Percentiles rank a stretch among this genome's conserved stretches.
Evolutionary conservation across 2,329 filamentous ascomycete species (phyloP).

Genomic region (Fusarium phyllophilum): DNA sequence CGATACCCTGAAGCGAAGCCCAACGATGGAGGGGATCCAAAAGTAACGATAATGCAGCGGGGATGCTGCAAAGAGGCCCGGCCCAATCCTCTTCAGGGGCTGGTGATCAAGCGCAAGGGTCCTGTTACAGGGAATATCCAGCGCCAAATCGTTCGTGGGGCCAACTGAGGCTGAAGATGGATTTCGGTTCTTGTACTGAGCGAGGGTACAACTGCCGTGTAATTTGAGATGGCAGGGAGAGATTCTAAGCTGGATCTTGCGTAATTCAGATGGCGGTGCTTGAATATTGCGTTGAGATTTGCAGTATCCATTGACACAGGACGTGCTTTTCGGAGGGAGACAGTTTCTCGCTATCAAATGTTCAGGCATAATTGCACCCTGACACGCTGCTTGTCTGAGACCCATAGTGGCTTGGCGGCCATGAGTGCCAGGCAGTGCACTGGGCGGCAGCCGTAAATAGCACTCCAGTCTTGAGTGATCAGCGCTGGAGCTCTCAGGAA

Average conservation of each 20-base stretch:
- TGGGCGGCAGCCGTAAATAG: constrained; percentile 27
- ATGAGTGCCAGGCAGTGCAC: constrained; percentile 25
- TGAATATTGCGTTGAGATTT: background rate
- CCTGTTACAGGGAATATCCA: constrained; percentile 13
- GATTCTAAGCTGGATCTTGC: background rate
- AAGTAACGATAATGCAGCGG: constrained; percentile 26
- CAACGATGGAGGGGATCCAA: constrained; percentile 25
- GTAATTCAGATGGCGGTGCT: constrained; percentile 5
- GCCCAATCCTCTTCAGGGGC: constrained; percentile 32
- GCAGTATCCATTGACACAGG: background rate
- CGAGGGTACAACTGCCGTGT: constrained; percentile 4
- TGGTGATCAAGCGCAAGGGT: constrained; percentile 30
- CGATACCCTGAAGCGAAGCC: constrained; percentile 18
- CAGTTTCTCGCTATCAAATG: constrained; percentile 6
- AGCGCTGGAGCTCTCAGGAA: constrained; percentile 17
- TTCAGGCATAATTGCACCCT: constrained; percentile 20
- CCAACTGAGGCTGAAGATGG: constrained; percentile 3
- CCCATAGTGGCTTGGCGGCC: constrained; percentile 31
- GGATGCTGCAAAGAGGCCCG: constrained; percentile 20
- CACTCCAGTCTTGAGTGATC: constrained; percentile 7
- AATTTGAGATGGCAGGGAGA: background rate
- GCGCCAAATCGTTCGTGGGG: constrained; percentile 6
- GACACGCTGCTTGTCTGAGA: constrained; percentile 24
- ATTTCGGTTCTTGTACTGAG: constrained; percentile 11
- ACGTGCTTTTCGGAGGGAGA: background rate